Evolutionary conservation across 805 yeast genomes (phyloP), one percentile per base, ranked within the genome.

Genomic region (Vanderwaltozyma tropicalis): DNA sequence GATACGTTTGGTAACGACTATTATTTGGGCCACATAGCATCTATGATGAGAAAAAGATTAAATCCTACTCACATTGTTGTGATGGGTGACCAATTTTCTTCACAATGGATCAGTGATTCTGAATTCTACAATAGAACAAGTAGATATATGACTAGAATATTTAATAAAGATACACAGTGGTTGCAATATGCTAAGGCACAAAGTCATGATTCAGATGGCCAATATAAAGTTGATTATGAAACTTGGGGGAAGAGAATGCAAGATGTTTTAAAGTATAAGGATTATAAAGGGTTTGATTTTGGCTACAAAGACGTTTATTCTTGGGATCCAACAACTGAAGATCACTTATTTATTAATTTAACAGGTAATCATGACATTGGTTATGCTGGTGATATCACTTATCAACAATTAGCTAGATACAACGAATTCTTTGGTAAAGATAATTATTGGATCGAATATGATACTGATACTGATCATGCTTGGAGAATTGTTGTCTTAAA

Each of bases 341-440:
- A 74, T 41, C 87, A 86, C 8, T 61, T 83, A 27, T 75, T 89
- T 52, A 71, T 86, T 44, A 92, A 92, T 56, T 64, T 92, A 32
- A 79, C 94, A 2, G 98, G 98, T 2, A 92, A 92, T 57, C 98
- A 92, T 57, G 98, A 92, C 57, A 77, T 89, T 32, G 98, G 98
- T 0, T 89, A 92, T 56, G 74, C 83, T 35, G 97, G 97, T 0
- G 98, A 92, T 59, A 85, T 94, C 28, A 88, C 95, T 0, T 77
- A 78, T 66, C 96, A 85, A 51, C 94, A 94, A 51, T 76, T 86
- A 77, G 74, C 84, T 1, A 68, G 98, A 47, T 92, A 76, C 63
- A 69, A 68, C 38, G 64, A 65, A 30, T 63, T 81, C 19, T 92
- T 82, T 61, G 98, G 98, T 26, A 74, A 77, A 49, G 85, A 86